Conservation (phyloP, 2,329 filamentous ascomycete genomes). For the Exophiala xenobiotica region DNA sequence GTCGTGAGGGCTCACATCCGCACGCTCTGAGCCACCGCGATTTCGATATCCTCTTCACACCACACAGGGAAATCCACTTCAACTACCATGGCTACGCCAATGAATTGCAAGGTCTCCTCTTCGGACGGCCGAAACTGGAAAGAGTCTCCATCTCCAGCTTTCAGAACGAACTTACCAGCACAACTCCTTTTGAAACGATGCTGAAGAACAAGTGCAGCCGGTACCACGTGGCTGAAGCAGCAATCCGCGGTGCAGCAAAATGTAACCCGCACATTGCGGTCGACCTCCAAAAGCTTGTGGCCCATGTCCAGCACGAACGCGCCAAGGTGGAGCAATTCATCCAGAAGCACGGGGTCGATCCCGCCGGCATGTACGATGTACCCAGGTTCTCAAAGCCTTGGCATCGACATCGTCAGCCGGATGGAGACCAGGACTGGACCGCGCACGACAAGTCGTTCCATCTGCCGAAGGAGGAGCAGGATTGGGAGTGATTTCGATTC, state of each 20-base stretch:
- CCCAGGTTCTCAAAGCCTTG: not conserved
- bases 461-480: no score
- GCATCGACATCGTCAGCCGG: not conserved
- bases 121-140: conserved; percentile 54
- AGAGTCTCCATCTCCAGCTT: conserved; percentile 60
- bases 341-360: conserved; percentile 9
- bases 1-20: conserved; percentile 56
- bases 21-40: conserved; percentile 54
- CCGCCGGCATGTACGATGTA: conserved; percentile 2
- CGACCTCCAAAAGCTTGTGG: conserved; percentile 11
- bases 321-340: conserved; percentile 15
- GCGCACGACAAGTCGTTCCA: not conserved
- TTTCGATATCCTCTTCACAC: conserved; percentile 59
- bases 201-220: conserved; percentile 8
- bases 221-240: conserved; percentile 10
- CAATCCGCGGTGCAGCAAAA: conserved; percentile 7
- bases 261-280: conserved; percentile 10
- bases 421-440: not conserved
- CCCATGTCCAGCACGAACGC: conserved; percentile 9
- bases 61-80: conserved; percentile 57
- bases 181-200: conserved; percentile 42
- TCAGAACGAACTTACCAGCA: conserved; percentile 64
- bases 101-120: conserved; percentile 62
- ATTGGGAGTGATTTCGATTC: no score
- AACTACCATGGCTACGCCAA: conserved; percentile 68